Conservation (phyloP, 495 filamentous ascomycete species). For the Pseudevernia furfuracea region DNA sequence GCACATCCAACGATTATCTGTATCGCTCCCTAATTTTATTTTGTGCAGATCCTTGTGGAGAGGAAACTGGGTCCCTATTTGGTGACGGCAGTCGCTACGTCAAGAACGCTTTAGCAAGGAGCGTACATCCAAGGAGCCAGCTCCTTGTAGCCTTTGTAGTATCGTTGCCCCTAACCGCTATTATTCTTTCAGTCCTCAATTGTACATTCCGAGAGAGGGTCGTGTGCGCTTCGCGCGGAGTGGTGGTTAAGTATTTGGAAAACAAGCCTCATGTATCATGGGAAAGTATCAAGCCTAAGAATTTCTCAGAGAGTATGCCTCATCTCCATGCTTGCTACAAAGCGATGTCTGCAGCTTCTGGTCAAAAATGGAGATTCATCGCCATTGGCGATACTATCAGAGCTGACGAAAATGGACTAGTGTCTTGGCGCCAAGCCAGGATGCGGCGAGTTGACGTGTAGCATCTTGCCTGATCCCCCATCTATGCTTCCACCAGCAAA, state of each 20-base stretch:
- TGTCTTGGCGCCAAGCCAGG: neutral
- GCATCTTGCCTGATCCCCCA: neutral
- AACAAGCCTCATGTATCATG: neutral
- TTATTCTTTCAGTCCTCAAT: neutral
- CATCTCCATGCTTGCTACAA: slow-evolving; percentile 1
- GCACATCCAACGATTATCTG: neutral
- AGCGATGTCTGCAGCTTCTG: neutral
- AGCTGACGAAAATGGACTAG: slow-evolving; percentile 5
- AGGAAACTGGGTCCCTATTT: neutral
- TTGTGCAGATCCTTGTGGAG: neutral
- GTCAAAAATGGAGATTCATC: neutral
- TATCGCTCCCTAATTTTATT: neutral
- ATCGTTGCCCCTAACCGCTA: neutral
- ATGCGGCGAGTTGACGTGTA: slow-evolving; percentile 1
- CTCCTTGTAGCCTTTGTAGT: neutral
- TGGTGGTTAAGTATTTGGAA: neutral
- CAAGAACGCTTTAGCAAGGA: neutral
- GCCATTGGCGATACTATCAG: neutral
- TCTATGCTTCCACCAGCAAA: neutral
- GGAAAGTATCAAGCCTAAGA: neutral
- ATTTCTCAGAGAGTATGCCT: neutral
- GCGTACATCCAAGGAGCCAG: neutral
- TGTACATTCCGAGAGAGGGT: slow-evolving; percentile 4
- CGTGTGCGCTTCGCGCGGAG: slow-evolving; percentile 11
- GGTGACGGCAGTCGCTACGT: neutral